Evolutionary conservation across 2,329 filamentous ascomycete genomes (phyloP), one percentile per base, ranked within the genome.

Genomic region (Trichoderma citrinoviride): DNA sequence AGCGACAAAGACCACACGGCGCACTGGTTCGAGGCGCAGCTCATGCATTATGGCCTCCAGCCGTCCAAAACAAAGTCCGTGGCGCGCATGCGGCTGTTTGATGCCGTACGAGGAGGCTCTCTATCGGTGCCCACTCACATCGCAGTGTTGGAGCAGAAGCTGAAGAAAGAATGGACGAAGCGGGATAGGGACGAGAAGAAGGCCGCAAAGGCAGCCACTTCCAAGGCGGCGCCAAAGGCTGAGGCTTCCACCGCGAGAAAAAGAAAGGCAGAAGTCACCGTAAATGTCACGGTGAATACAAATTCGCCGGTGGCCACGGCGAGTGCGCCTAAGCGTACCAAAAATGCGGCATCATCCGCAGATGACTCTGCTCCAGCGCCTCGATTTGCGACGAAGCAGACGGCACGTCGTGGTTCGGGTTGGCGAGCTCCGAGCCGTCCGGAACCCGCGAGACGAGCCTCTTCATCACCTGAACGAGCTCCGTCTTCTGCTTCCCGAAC

Each of bases 1-100:
- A 76, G 68, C 43, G 74, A 76, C 27, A 78, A 76, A 49, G 83
- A 87, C 69, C 80, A 80, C 49, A 81, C 85, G 0, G 85, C 79
- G 1, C 84, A 88, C 67, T 89, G 83, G 82, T 89, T 86, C 65
- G 81, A 86, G 67, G 85, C 86, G 0, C 85, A 89, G 67, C 78
- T 88, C 12, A 74, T 86, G 4, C 87, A 89, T 73, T 89, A 88
- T 74, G 86, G 84, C 1, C 77, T 89, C 0, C 77, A 77, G 7
- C 79, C 80, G 0, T 85, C 83, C 19, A 86, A 85, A 70, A 79
- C 80, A 50, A 88, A 88, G 74, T 80, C 83, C 23, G 80, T 81
- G 0, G 85, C 86, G 10, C 84, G 85, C 64, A 82, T 86, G 76
- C 77, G 86, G 2, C 74, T 90, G 17, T 78, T 83, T n/a, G 82